Evolutionary conservation across 345 rosid species (phyloP).

Genomic region (Pseudoturritis turrita): DNA sequence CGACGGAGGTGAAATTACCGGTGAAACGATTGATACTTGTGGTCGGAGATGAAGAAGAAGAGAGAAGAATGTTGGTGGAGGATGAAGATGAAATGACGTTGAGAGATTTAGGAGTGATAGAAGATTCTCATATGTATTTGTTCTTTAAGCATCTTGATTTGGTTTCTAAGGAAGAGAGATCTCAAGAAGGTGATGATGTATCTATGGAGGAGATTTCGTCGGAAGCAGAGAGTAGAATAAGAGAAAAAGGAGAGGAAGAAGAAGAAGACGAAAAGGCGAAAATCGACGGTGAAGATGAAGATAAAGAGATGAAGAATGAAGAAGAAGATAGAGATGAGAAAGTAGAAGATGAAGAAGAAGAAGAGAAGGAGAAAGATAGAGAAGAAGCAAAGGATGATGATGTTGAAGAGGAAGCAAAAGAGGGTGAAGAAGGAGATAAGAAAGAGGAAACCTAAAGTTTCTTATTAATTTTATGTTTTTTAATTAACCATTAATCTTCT

Average conservation of each 20-base stretch:
- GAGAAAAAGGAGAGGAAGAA: background rate
- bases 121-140: constrained; percentile 62
- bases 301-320: background rate
- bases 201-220: constrained; percentile 21
- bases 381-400: background rate
- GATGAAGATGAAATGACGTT: constrained; percentile 39
- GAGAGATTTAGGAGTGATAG: constrained; percentile 42
- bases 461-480: background rate
- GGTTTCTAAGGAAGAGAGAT: constrained; percentile 14
- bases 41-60: constrained; percentile 23
- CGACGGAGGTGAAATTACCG: constrained; percentile 39
- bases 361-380: background rate
- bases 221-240: constrained; percentile 6
- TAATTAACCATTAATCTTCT: background rate
- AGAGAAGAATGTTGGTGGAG: constrained; percentile 12
- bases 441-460: background rate
- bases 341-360: background rate
- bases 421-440: background rate
- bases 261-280: background rate
- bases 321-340: background rate
- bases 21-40: constrained; percentile 51
- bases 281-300: constrained; percentile 2
- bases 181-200: background rate
- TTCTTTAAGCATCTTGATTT: constrained; percentile 41
- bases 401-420: background rate